Conservation (phyloP, 441 rosid genomes). For the Mallotus repandus region DNA sequence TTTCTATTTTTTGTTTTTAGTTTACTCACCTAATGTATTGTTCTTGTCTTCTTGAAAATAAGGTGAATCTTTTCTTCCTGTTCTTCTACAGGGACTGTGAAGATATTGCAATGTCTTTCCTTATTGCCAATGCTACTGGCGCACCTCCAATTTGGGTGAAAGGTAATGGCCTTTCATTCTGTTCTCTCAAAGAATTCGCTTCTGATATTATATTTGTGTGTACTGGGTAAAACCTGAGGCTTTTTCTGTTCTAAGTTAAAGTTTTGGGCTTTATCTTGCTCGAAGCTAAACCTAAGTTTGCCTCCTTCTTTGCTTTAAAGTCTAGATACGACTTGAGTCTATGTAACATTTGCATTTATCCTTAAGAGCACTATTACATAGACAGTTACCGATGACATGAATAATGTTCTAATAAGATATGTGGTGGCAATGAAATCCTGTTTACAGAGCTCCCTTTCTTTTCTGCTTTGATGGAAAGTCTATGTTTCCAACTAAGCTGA, state of each 20-base stretch:
- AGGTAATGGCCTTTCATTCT: constrained; percentile 40
- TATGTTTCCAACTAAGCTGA: too few relatives aligned
- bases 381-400: neutral
- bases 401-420: too few relatives aligned
- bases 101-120: constrained; percentile 86
- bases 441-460: neutral
- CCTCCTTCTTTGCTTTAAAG: too few relatives aligned
- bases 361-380: neutral
- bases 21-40: neutral
- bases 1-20: neutral
- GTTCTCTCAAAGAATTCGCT: neutral
- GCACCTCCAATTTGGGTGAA: constrained; percentile 81
- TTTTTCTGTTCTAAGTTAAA: neutral
- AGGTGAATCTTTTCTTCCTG: neutral
- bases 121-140: constrained; percentile 61
- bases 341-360: neutral
- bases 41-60: neutral
- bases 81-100: constrained; percentile 59
- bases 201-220: neutral
- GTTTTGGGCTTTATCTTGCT: neutral
- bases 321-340: neutral
- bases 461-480: neutral
- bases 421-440: neutral
- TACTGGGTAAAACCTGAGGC: neutral
- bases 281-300: neutral